phyloP scores from a whole-genome alignment of 1,139 yeast genomes.

The Debaryomyces fabryi region DNA sequence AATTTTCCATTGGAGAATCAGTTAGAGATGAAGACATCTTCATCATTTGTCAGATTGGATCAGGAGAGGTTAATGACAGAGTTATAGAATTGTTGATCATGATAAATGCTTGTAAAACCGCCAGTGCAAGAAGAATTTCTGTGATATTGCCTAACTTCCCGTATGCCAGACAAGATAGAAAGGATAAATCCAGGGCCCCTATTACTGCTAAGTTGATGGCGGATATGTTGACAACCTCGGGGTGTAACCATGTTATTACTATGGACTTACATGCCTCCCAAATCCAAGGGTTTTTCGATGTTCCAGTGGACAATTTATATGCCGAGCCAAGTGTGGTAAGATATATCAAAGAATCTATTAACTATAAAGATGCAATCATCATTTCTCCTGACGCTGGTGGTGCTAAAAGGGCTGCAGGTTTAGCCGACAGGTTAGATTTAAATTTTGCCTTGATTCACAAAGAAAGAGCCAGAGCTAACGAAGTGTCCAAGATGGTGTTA shows the following conservation, averaged over 20 bases:
- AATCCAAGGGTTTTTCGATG: conserved; percentile 80
- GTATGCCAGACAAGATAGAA: conserved; percentile 81
- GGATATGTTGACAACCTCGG: conserved; percentile 74
- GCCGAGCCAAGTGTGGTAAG: conserved; percentile 78
- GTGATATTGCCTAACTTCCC: conserved; percentile 83
- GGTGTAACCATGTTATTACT: conserved; percentile 79
- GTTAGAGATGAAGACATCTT: conserved; percentile 80
- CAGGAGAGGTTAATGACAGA: conserved; percentile 70
- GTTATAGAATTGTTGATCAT: conserved; percentile 71
- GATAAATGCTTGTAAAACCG: conserved; percentile 77
- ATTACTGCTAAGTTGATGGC: conserved; percentile 81
- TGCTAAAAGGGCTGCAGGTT: conserved; percentile 78
- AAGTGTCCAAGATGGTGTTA: conserved; percentile 71
- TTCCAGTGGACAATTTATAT: conserved; percentile 79
- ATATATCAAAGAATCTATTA: conserved; percentile 60
- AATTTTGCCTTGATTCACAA: conserved; percentile 81
- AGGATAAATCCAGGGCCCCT: conserved; percentile 81
- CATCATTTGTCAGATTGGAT: conserved; percentile 67
- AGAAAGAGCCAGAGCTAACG: conserved; percentile 79
- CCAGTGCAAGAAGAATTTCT: conserved; percentile 78
- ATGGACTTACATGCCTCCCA: conserved; percentile 86
- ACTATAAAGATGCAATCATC: conserved; percentile 54
- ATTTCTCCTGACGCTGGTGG: conserved; percentile 90
- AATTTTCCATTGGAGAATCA: conserved; percentile 72
- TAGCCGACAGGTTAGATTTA: conserved; percentile 75